These are phyloP conservation scores for Backusella tuberculispora DNA, from an alignment of 192 early-diverging fungal genomes.

Conservation along the genomic window DNA sequence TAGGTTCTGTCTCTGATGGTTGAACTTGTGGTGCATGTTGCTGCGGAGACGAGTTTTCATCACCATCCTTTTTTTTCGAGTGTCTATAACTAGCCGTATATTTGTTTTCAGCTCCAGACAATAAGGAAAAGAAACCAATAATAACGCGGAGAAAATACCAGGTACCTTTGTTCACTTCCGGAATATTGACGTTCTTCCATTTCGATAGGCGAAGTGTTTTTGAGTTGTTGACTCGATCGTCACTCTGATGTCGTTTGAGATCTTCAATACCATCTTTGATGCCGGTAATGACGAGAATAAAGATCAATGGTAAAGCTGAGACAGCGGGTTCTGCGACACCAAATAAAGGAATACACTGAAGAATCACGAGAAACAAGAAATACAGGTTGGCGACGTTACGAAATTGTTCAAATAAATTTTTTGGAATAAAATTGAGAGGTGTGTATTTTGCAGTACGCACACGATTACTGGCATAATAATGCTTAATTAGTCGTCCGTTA, in stretches of 20 bases:
- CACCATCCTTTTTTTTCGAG: neutral
- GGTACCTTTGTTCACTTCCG: constrained; percentile 5
- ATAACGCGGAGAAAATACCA: constrained; percentile 19
- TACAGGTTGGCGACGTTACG: constrained; percentile 94
- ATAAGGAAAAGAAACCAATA: constrained; percentile 26
- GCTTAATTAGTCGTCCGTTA: constrained; percentile 33
- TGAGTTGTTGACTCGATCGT: constrained; percentile 81
- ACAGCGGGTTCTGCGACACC: constrained; percentile 74
- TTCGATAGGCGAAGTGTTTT: constrained; percentile 52
- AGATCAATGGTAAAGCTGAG: constrained; percentile 79
- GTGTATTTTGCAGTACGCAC: constrained; percentile 94
- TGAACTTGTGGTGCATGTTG: neutral
- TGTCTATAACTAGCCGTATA: constrained; percentile 25
- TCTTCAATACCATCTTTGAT: constrained; percentile 95
- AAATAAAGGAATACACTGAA: constrained; percentile 68
- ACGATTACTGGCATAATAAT: constrained; percentile 67
- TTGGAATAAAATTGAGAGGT: constrained; percentile 86
- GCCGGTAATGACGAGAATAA: constrained; percentile 79
- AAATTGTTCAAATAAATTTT: constrained; percentile 98
- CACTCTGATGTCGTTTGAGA: constrained; percentile 81
- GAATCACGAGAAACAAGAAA: constrained; percentile 86
- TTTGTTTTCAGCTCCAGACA: constrained; percentile 34
- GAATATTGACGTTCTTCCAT: constrained; percentile 70
- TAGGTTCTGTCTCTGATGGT: neutral
- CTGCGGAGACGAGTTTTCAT: neutral